These are phyloP conservation scores for Cenchrus fungigraminus DNA, from an alignment of 176 grass and related monocot species.

Conservation along the genomic window DNA sequence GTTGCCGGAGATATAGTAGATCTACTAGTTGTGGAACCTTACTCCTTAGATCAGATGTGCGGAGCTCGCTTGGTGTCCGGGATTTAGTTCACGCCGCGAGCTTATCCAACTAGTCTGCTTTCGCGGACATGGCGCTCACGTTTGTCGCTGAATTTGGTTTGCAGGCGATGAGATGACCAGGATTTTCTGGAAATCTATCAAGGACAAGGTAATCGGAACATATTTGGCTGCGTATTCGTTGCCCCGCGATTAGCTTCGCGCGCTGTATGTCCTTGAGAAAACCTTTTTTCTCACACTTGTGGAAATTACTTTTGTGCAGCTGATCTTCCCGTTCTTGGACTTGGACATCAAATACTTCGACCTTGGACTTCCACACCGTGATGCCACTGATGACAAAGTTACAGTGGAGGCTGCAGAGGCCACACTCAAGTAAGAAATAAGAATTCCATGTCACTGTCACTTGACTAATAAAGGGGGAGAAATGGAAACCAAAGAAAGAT, in stretches of 20 bases:
- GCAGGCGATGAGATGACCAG: constrained; percentile 91
- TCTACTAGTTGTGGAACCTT: neutral
- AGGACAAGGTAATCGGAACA: constrained; percentile 68
- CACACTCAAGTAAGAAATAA: constrained; percentile 63
- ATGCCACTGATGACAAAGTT: constrained; percentile 80
- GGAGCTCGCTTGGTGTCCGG: neutral
- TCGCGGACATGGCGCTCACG: neutral
- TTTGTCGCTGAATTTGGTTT: neutral
- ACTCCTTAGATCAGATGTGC: neutral
- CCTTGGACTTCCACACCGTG: constrained; percentile 77
- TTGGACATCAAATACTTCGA: constrained; percentile 98
- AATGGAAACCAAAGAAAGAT: neutral
- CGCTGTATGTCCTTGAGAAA: neutral
- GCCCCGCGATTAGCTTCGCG: neutral
- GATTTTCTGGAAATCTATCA: constrained; percentile 90
- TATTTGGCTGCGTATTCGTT: neutral
- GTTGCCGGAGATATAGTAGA: neutral
- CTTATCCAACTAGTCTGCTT: neutral
- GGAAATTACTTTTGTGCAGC: constrained; percentile 48
- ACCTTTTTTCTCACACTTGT: neutral
- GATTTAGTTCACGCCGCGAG: neutral
- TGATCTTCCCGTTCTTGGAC: constrained; percentile 90
- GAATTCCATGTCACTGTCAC: neutral
- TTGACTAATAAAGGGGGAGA: neutral
- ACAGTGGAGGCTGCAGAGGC: constrained; percentile 82